Evolutionary conservation across 148 eudicot species (phyloP).

Genomic region (Linanthus parryae): DNA sequence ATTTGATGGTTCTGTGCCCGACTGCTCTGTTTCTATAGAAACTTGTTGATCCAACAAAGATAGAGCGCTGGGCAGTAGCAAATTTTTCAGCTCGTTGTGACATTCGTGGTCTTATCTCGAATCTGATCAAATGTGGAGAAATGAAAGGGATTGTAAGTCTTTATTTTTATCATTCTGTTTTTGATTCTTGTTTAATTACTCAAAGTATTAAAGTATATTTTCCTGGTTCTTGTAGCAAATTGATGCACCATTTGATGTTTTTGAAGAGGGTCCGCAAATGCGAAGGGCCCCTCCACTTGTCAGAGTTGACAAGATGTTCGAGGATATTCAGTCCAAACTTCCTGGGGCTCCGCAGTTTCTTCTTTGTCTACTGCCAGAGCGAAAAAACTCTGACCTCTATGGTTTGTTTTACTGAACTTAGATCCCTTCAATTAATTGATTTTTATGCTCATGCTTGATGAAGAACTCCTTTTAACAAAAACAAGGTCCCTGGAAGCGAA

Average conservation of each 20-base stretch:
- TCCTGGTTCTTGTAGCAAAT: constrained; percentile 18
- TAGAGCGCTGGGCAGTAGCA: constrained; percentile 12
- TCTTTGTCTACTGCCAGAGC: constrained; percentile 11
- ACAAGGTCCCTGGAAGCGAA: constrained; percentile 74
- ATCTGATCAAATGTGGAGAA: constrained; percentile 8
- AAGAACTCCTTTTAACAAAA: background rate
- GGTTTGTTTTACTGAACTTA: background rate
- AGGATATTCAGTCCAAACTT: constrained; percentile 21
- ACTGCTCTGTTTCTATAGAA: constrained; percentile 5
- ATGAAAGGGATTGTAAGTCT: constrained; percentile 15
- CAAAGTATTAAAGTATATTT: background rate
- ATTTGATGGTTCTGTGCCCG: background rate
- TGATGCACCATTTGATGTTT: constrained; percentile 19
- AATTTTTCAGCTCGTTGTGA: constrained; percentile 13
- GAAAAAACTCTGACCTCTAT: constrained; percentile 9
- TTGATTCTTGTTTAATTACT: background rate
- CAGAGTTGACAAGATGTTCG: constrained; percentile 45
- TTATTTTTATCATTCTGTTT: background rate
- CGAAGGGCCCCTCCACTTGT: constrained; percentile 29
- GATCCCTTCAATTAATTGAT: background rate
- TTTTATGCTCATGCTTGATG: background rate
- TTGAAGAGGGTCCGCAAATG: constrained; percentile 31
- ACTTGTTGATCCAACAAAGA: constrained; percentile 13
- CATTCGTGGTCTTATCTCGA: constrained; percentile 3
- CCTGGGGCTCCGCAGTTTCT: constrained; percentile 23